Conservation (phyloP, 257 asterid species). For the Verbascum thapsus region DNA sequence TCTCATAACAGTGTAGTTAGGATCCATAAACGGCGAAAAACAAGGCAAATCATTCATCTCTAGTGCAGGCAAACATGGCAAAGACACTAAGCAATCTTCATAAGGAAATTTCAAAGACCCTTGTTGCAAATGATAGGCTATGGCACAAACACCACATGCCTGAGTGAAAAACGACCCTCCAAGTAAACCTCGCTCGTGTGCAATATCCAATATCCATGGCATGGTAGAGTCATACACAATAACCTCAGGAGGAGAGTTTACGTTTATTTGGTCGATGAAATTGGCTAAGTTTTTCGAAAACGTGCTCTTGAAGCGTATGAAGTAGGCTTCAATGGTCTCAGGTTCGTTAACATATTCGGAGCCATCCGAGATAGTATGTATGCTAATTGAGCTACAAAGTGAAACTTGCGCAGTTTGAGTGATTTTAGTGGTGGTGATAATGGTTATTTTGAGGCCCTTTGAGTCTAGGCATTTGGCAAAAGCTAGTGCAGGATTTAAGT, state of each 20-base stretch:
- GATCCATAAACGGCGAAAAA: background rate
- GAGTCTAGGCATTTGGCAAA: conserved; percentile 51
- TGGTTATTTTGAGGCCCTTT: conserved; percentile 33
- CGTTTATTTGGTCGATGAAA: conserved; percentile 24
- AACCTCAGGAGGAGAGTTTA: conserved; percentile 13
- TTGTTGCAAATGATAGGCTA: conserved; percentile 42
- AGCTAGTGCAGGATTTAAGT: conserved; percentile 52
- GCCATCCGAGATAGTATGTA: conserved; percentile 37
- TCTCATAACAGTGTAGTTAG: background rate
- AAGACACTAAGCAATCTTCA: conserved; percentile 16
- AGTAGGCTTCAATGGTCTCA: conserved; percentile 19
- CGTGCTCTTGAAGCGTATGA: conserved; percentile 24
- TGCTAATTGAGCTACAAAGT: conserved; percentile 21
- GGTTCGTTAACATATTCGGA: conserved; percentile 2
- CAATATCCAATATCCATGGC: conserved; percentile 43
- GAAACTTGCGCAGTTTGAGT: conserved; percentile 13
- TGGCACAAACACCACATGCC: conserved; percentile 36
- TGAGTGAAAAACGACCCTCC: conserved; percentile 52
- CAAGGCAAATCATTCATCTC: conserved; percentile 44
- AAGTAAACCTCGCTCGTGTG: conserved; percentile 31
- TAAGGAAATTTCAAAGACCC: conserved; percentile 32
- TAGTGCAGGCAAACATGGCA: conserved; percentile 46
- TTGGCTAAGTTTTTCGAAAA: conserved; percentile 22
- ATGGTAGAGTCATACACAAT: conserved; percentile 38
- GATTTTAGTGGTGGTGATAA: conserved; percentile 30